phyloP scores from a whole-genome alignment of 768 basidiomycete genomes.

The Kondoa subrosea region DNA sequence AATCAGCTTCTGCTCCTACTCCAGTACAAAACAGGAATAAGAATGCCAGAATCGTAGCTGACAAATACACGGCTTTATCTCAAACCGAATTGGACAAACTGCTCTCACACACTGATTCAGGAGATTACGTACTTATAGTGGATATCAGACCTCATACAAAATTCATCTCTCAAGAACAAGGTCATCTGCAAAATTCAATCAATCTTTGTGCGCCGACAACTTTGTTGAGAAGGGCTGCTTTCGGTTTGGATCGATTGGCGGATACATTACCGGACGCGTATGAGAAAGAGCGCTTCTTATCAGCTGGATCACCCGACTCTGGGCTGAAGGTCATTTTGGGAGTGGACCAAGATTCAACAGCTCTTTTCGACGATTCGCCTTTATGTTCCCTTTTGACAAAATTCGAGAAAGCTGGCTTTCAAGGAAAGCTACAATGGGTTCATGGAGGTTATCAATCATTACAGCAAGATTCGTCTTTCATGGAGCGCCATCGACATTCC shows the following conservation, averaged over 20 bases:
- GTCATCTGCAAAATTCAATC: slow-evolving; percentile 50
- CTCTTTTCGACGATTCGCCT: slow-evolving; percentile 42
- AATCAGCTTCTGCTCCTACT: neutral
- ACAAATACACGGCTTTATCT: neutral
- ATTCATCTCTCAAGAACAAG: slow-evolving; percentile 39
- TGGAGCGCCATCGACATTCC: neutral
- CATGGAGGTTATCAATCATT: slow-evolving; percentile 66
- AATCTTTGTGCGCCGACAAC: slow-evolving; percentile 87
- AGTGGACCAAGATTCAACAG: slow-evolving; percentile 51
- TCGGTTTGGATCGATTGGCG: slow-evolving; percentile 57
- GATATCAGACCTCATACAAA: slow-evolving; percentile 76
- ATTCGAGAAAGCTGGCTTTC: slow-evolving; percentile 37
- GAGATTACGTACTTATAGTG: slow-evolving; percentile 44
- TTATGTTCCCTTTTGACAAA: slow-evolving; percentile 33
- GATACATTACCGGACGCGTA: slow-evolving; percentile 57
- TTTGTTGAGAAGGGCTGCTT: slow-evolving; percentile 74
- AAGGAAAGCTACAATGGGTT: slow-evolving; percentile 56
- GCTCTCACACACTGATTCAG: neutral
- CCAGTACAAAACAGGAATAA: neutral
- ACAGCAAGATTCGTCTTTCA: slow-evolving; percentile 29
- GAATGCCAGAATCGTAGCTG: neutral
- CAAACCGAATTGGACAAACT: neutral
- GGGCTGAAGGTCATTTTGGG: slow-evolving; percentile 53
- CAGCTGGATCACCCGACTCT: slow-evolving; percentile 42
- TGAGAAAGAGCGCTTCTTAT: slow-evolving; percentile 45